phyloP scores from a whole-genome alignment of 2,329 filamentous ascomycete species.

The Trichoderma sp. region DNA sequence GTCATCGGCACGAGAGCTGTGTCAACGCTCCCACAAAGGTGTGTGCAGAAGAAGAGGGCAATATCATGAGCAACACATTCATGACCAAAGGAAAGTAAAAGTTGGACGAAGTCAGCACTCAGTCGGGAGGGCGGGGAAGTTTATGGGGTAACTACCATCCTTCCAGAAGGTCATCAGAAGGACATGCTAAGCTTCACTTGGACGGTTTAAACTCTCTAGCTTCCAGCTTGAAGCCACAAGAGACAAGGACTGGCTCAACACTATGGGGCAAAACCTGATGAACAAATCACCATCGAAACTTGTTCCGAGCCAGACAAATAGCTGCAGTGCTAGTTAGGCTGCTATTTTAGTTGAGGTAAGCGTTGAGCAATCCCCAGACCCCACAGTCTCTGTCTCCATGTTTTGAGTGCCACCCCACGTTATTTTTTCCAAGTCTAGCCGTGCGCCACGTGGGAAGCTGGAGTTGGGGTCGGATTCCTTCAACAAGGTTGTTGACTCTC shows the following conservation, averaged over 20 bases:
- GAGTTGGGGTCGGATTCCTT: not conserved
- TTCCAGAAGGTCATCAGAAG: not conserved
- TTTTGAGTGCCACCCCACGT: not conserved
- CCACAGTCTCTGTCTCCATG: not conserved
- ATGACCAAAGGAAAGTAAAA: not conserved
- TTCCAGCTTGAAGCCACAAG: not conserved
- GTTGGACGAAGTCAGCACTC: not conserved
- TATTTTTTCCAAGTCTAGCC: not conserved
- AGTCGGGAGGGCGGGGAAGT: not conserved
- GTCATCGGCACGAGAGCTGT: not conserved
- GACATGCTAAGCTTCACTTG: not conserved
- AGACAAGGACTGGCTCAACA: not conserved
- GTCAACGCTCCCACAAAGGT: not conserved
- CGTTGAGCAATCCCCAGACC: not conserved
- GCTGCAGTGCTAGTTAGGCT: not conserved
- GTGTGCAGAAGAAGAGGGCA: not conserved
- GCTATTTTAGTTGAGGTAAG: not conserved
- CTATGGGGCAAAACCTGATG: not conserved
- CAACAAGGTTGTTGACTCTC: not conserved
- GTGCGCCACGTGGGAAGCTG: not conserved
- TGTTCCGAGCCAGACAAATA: not conserved
- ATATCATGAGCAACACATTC: not conserved
- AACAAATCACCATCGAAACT: not conserved
- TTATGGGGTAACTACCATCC: not conserved
- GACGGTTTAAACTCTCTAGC: not conserved